phyloP scores from a whole-genome alignment of 1,284 basidiomycete species.

The Violaceomyces palustris region DNA sequence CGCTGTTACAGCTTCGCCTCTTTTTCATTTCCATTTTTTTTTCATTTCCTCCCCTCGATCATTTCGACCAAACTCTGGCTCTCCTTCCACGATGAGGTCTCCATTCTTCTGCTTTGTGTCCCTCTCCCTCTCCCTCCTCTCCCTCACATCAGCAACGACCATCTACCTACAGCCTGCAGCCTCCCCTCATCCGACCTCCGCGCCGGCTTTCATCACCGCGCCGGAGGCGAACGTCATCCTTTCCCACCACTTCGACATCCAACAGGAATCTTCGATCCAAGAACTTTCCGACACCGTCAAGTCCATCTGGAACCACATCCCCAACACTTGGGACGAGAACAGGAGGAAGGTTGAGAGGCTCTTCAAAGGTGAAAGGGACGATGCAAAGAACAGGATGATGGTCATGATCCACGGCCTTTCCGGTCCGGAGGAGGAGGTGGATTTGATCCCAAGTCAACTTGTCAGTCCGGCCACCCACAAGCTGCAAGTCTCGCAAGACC shows the following conservation, averaged over 20 bases:
- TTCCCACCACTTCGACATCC: constrained; percentile 15
- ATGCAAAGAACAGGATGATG: constrained; percentile 20
- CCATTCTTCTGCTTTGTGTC: too few relatives aligned
- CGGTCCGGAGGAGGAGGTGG: constrained; percentile 11
- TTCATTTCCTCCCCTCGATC: too few relatives aligned
- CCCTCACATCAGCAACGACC: too few relatives aligned
- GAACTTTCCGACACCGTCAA: too few relatives aligned
- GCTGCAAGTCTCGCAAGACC: constrained; percentile 11
- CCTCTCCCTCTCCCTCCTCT: constrained; percentile 2
- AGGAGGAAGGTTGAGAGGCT: constrained; percentile 16
- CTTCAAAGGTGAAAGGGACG: constrained; percentile 13
- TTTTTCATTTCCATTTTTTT: too few relatives aligned
- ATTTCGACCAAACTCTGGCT: too few relatives aligned
- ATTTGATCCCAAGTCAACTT: not conserved
- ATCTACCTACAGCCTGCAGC: too few relatives aligned
- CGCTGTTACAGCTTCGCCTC: too few relatives aligned
- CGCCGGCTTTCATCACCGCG: constrained; percentile 11
- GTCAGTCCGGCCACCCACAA: constrained; percentile 12
- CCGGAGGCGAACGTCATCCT: constrained; percentile 23
- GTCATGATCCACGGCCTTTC: constrained; percentile 24
- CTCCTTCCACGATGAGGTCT: too few relatives aligned
- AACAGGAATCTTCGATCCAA: too few relatives aligned
- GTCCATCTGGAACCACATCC: constrained; percentile 17
- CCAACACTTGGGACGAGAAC: constrained; percentile 6
- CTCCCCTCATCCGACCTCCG: constrained; percentile 9